These are phyloP conservation scores for Lasiosphaeria hispida DNA, from an alignment of 495 filamentous ascomycete species.

Conservation along the genomic window DNA sequence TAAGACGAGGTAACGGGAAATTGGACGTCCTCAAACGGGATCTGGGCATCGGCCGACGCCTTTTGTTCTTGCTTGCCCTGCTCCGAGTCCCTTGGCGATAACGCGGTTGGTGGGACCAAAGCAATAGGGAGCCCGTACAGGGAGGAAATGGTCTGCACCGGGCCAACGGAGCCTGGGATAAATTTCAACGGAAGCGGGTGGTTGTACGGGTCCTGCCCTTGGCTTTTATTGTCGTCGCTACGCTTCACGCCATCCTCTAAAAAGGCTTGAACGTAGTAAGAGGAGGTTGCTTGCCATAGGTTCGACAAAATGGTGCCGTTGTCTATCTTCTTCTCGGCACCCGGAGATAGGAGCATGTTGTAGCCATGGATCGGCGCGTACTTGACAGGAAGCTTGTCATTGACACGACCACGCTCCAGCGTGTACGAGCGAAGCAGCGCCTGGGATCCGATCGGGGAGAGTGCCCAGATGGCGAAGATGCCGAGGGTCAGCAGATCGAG, in stretches of 20 bases:
- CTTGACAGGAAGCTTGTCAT: not conserved
- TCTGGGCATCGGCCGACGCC: not conserved
- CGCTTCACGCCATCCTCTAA: not conserved
- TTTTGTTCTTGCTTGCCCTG: not conserved
- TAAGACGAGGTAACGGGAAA: conserved; percentile 3
- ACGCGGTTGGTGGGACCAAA: not conserved
- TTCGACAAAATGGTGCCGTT: not conserved
- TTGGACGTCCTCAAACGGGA: not conserved
- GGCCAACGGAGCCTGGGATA: not conserved
- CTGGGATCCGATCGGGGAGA: conserved; percentile 11
- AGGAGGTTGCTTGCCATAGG: not conserved
- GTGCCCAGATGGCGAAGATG: conserved; percentile 12
- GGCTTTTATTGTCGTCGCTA: not conserved
- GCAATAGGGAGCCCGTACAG: not conserved
- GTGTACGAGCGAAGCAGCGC: conserved; percentile 2
- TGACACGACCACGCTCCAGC: not conserved
- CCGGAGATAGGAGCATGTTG: conserved; percentile 7
- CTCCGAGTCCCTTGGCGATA: not conserved
- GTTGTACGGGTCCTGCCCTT: conserved; percentile 6
- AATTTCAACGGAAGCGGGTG: not conserved
- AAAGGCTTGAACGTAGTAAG: not conserved
- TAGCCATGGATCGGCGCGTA: not conserved
- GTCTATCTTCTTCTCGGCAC: not conserved
- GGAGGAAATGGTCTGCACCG: not conserved
- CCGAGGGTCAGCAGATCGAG: conserved; percentile 6